These are phyloP conservation scores for Zoysia japonica DNA, from an alignment of 176 grass and related monocot species.

Conservation along the genomic window DNA sequence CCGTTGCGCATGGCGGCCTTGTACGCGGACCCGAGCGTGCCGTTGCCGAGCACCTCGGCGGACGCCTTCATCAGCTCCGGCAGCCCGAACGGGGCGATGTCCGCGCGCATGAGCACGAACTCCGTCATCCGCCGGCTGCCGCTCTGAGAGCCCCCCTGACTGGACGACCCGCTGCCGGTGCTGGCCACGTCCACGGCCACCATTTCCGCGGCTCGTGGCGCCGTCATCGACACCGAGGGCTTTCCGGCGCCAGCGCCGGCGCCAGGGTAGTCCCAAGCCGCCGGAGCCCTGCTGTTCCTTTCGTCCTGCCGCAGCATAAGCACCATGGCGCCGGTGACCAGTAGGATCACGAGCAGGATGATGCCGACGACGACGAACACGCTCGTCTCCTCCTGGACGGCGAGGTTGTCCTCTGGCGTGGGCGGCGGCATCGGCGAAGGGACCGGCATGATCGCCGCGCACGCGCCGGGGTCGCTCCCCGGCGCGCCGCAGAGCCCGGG, in stretches of 20 bases:
- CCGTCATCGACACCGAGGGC: not conserved
- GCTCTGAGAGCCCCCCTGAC: not conserved
- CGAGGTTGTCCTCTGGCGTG: not conserved
- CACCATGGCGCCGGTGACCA: conserved; percentile 43
- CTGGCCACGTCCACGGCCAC: conserved; percentile 6
- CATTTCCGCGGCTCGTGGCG: not conserved
- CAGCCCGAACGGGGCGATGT: conserved; percentile 56
- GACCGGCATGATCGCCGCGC: not conserved
- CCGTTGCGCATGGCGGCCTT: conserved; percentile 80
- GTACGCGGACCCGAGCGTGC: conserved; percentile 71
- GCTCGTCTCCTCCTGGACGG: conserved; percentile 44
- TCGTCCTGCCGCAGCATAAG: conserved; percentile 44
- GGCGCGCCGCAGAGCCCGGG: conserved; percentile 47
- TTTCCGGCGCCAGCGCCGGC: not conserved
- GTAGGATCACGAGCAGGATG: conserved; percentile 44
- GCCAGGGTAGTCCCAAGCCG: conserved; percentile 24
- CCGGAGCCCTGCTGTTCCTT: not conserved
- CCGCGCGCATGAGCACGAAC: conserved; percentile 57
- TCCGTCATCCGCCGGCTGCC: conserved; percentile 33
- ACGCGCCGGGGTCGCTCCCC: conserved; percentile 8
- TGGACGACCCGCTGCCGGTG: conserved; percentile 5
- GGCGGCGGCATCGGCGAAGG: conserved; percentile 6
- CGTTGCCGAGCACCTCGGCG: conserved; percentile 84
- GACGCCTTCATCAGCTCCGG: conserved; percentile 81
- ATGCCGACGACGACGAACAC: conserved; percentile 48